These are phyloP conservation scores for Backusella mclennaniae DNA, from an alignment of 192 early-diverging fungal species.

Conservation along the genomic window DNA sequence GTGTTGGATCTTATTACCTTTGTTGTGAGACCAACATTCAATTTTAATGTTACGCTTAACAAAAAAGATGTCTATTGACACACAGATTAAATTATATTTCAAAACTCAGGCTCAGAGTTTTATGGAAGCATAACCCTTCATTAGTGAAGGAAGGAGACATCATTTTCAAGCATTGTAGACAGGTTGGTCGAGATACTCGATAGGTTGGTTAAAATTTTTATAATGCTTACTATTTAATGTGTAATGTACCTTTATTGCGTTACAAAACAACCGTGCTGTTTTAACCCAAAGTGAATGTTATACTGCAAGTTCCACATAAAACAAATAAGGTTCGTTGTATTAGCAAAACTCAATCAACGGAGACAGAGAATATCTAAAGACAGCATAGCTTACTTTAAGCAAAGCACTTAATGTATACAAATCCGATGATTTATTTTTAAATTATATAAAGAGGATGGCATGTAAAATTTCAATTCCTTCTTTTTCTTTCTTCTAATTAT, in stretches of 20 bases:
- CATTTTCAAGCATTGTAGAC: neutral
- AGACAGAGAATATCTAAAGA: neutral
- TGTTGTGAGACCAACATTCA: neutral
- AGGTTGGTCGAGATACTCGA: neutral
- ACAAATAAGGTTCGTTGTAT: neutral
- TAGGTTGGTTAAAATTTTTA: neutral
- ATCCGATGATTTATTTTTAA: neutral
- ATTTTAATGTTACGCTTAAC: neutral
- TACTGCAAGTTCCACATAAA: neutral
- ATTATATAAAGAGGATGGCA: neutral
- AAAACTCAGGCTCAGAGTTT: neutral
- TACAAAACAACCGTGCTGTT: neutral
- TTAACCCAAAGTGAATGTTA: neutral
- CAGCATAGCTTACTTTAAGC: neutral
- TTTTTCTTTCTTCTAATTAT: neutral
- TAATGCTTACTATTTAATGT: neutral
- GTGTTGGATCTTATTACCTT: neutral
- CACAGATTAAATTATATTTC: neutral
- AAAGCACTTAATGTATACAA: neutral
- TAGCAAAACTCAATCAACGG: neutral
- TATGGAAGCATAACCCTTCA: neutral
- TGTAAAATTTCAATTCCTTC: neutral
- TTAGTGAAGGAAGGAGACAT: neutral
- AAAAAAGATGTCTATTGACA: neutral
- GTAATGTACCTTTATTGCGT: neutral